phyloP scores from a whole-genome alignment of 2,329 filamentous ascomycete genomes.

The Fusarium setosum region DNA sequence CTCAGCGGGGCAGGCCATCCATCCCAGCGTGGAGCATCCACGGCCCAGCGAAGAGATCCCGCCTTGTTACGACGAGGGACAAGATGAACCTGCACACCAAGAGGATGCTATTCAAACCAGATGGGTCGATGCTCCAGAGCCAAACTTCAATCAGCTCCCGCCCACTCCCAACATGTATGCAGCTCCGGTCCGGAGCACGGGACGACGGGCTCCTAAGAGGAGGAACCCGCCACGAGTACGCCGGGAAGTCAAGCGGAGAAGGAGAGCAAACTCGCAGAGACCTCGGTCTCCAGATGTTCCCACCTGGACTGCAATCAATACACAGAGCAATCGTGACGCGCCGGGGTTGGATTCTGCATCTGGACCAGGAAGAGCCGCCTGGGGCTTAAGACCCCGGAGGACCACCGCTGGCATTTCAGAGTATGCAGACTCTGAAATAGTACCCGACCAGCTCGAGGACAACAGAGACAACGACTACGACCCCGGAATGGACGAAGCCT shows the following conservation, averaged over 20 bases:
- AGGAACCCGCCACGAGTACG: background rate
- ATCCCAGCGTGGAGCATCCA: background rate
- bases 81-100: background rate
- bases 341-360: background rate
- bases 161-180: slow-evolving; percentile 15
- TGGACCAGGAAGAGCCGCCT: no score
- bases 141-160: slow-evolving; percentile 19
- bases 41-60: rapidly evolving
- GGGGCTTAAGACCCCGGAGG: no score
- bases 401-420: no score
- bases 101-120: background rate
- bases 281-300: background rate
- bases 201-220: slow-evolving; percentile 13
- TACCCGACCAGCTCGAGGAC: background rate
- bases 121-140: background rate
- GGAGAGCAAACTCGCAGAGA: background rate
- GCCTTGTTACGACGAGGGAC: background rate
- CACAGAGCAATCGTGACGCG: background rate
- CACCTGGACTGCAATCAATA: slow-evolving; percentile 13
- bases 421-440: background rate
- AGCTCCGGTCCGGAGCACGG: slow-evolving; percentile 28
- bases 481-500: background rate
- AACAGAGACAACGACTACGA: background rate
- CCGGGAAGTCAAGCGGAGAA: background rate
- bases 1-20: background rate